Percentiles rank a stretch among this genome's conserved stretches.
These are phyloP conservation scores for Suillus brevipes DNA, from an alignment of 768 basidiomycete genomes.

Conservation along the genomic window DNA sequence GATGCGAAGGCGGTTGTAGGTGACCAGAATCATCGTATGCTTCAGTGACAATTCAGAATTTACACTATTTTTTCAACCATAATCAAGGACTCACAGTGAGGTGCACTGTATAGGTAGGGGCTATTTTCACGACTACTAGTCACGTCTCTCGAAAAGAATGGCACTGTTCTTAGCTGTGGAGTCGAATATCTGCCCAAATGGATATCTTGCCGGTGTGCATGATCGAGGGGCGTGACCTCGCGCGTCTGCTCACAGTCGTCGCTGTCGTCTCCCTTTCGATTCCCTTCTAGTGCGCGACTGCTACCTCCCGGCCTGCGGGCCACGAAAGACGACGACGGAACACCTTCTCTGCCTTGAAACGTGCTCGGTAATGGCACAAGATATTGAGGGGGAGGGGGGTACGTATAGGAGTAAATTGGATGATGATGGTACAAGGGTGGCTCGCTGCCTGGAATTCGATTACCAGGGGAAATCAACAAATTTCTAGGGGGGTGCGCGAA, in stretches of 20 bases:
- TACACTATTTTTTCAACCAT: not conserved
- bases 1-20: constrained; percentile 18
- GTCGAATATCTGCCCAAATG: constrained; percentile 4
- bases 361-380: constrained; percentile 16
- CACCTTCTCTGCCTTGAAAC: constrained; percentile 42
- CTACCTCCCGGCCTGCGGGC: constrained; percentile 16
- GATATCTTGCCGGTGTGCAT: constrained; percentile 18
- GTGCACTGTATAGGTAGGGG: not conserved
- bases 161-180: constrained; percentile 21
- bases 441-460: constrained; percentile 32
- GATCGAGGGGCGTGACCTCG: constrained; percentile 21
- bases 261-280: constrained; percentile 17
- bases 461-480: constrained; percentile 30
- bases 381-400: constrained; percentile 26
- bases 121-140: not conserved
- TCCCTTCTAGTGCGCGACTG: constrained; percentile 6
- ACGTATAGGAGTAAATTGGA: constrained; percentile 20
- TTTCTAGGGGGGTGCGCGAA: constrained; percentile 5
- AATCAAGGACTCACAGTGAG: constrained; percentile 2
- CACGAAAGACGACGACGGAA: constrained; percentile 37
- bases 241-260: constrained; percentile 14
- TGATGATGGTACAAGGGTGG: constrained; percentile 27
- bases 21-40: constrained; percentile 16
- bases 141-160: constrained; percentile 12
- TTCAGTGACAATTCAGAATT: constrained; percentile 2